Percentiles rank a stretch among this genome's conserved stretches.
Evolutionary conservation across 768 basidiomycete genomes (phyloP).

Genomic region (Phlegmacium glaucopus): DNA sequence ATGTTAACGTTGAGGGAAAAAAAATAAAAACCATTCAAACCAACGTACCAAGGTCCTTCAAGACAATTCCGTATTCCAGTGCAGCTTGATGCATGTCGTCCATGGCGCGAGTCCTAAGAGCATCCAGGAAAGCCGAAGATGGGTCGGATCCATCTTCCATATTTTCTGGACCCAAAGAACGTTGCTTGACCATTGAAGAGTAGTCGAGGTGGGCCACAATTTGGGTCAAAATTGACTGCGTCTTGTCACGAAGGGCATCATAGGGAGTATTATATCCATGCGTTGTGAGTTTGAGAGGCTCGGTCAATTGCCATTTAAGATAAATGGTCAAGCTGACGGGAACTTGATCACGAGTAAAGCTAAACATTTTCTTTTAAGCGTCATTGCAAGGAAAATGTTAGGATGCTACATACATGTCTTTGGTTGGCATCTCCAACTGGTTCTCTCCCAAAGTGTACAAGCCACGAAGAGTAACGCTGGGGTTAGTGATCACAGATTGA

Average conservation of each 20-base stretch:
- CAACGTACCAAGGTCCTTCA: constrained; percentile 70
- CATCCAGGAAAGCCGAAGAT: constrained; percentile 78
- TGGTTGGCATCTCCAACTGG: constrained; percentile 84
- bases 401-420: constrained; percentile 62
- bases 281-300: constrained; percentile 63
- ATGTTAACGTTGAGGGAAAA: background rate
- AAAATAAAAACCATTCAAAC: background rate
- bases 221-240: constrained; percentile 83
- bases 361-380: constrained; percentile 18
- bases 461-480: constrained; percentile 77
- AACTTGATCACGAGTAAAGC: constrained; percentile 84
- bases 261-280: constrained; percentile 86
- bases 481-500: constrained; percentile 82
- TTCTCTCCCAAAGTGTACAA: constrained; percentile 81
- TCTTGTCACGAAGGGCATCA: constrained; percentile 76
- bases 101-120: constrained; percentile 78
- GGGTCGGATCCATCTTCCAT: constrained; percentile 67
- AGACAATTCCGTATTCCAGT: constrained; percentile 76
- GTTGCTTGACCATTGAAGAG: constrained; percentile 66
- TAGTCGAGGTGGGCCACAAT: constrained; percentile 74
- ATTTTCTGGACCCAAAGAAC: constrained; percentile 72
- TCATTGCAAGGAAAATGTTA: background rate
- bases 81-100: constrained; percentile 83
- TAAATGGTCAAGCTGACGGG: constrained; percentile 83
- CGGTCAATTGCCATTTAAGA: constrained; percentile 66